Evolutionary conservation across 257 asterid species (phyloP).

Genomic region (Misopates orontium): DNA sequence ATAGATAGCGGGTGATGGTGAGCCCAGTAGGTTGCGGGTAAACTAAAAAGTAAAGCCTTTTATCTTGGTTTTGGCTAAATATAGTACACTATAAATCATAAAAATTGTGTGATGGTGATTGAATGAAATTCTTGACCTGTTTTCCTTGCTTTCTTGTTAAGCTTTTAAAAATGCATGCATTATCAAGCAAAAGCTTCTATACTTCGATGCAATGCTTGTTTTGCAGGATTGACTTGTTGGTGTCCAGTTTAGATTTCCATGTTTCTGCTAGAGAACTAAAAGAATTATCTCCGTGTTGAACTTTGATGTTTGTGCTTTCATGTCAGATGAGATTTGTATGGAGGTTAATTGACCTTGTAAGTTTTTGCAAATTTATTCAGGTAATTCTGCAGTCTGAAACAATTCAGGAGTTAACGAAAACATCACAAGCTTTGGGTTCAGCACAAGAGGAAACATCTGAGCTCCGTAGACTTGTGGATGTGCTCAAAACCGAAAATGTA

Average conservation of each 20-base stretch:
- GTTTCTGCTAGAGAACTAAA: neutral
- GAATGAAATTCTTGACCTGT: neutral
- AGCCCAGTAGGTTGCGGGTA: too few relatives aligned
- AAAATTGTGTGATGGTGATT: neutral
- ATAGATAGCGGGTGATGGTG: too few relatives aligned
- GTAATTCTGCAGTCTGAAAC: constrained; percentile 91
- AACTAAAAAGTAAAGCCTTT: too few relatives aligned
- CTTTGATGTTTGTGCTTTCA: too few relatives aligned
- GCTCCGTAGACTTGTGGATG: constrained; percentile 62
- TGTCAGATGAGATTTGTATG: constrained; percentile 5
- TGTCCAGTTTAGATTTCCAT: neutral
- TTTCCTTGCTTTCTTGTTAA: neutral
- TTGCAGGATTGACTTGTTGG: neutral
- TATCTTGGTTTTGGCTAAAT: too few relatives aligned
- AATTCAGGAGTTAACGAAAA: constrained; percentile 87
- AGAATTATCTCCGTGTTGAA: neutral
- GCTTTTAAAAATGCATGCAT: neutral
- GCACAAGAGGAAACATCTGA: constrained; percentile 69
- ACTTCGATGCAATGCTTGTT: too few relatives aligned
- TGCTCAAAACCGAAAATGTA: constrained; percentile 57
- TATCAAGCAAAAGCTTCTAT: too few relatives aligned
- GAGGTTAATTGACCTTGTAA: neutral
- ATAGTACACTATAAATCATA: too few relatives aligned
- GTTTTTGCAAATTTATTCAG: constrained; percentile 34
- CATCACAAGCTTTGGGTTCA: constrained; percentile 75